Conservation (phyloP, 768 basidiomycete species). For the Russula emetica region DNA sequence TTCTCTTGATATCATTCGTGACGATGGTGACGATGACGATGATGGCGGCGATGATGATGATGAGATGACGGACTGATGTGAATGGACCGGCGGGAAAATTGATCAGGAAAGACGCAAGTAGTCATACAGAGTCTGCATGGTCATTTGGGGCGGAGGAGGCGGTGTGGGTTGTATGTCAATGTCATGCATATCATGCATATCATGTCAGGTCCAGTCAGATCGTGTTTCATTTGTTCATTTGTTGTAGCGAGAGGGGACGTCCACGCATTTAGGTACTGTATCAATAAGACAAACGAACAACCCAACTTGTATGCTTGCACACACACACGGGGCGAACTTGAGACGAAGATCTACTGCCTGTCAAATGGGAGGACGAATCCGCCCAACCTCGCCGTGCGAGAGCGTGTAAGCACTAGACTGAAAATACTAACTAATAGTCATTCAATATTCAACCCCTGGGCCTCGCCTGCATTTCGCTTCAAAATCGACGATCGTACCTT, state of each 20-base stretch:
- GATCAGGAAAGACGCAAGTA: neutral
- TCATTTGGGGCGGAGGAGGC: neutral
- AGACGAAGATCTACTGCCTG: neutral
- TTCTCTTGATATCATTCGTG: conserved; percentile 16
- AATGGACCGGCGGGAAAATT: neutral
- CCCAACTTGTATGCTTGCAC: neutral
- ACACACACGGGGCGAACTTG: neutral
- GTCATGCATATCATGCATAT: too few relatives aligned
- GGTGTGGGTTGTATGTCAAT: neutral
- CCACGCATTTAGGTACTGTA: neutral
- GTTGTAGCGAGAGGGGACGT: neutral
- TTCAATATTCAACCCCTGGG: neutral
- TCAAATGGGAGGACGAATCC: neutral
- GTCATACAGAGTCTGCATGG: neutral
- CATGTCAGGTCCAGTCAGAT: neutral
- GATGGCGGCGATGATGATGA: neutral
- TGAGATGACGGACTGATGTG: neutral
- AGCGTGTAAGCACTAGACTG: too few relatives aligned
- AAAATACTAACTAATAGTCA: neutral
- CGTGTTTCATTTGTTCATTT: conserved; percentile 1
- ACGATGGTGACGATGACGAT: neutral
- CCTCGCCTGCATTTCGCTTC: neutral
- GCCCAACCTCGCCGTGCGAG: neutral
- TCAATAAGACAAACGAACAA: neutral
- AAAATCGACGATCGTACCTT: neutral